phyloP scores from a whole-genome alignment of 495 filamentous ascomycete genomes.

The Penicillium silybi region DNA sequence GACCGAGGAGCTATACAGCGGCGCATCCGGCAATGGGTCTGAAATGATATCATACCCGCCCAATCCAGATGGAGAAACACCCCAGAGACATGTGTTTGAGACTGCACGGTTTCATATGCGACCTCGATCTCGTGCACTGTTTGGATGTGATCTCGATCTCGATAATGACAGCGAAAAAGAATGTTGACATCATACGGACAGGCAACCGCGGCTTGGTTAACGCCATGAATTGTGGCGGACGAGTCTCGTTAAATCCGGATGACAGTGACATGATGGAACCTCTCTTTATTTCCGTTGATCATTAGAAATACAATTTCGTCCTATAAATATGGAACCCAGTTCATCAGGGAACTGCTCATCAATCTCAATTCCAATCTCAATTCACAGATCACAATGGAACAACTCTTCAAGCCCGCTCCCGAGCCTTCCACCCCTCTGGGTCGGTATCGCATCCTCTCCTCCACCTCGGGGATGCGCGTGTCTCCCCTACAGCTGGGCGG shows the following conservation, averaged over 20 bases:
- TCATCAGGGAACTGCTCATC: not conserved
- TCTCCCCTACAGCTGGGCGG: conserved; percentile 59
- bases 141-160: not conserved
- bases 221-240: not conserved
- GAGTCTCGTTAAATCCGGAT: conserved; percentile 5
- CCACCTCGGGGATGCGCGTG: conserved; percentile 55
- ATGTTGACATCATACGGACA: not conserved
- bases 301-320: not conserved
- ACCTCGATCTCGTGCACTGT: not conserved
- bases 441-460: conserved; percentile 56
- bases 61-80: no score
- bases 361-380: not conserved
- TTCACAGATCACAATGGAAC: conserved; percentile 16
- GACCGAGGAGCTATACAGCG: not conserved
- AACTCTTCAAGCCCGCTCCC: conserved; percentile 44
- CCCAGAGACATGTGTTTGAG: not conserved
- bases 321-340: not conserved
- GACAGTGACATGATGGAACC: not conserved
- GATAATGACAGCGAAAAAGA: not conserved
- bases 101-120: not conserved
- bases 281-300: not conserved
- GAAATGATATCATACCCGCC: not conserved
- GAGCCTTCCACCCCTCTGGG: conserved; percentile 54
- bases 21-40: not conserved
- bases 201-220: not conserved